Evolutionary conservation across 148 eudicot genomes (phyloP).

Genomic region (Bassia scoparia): DNA sequence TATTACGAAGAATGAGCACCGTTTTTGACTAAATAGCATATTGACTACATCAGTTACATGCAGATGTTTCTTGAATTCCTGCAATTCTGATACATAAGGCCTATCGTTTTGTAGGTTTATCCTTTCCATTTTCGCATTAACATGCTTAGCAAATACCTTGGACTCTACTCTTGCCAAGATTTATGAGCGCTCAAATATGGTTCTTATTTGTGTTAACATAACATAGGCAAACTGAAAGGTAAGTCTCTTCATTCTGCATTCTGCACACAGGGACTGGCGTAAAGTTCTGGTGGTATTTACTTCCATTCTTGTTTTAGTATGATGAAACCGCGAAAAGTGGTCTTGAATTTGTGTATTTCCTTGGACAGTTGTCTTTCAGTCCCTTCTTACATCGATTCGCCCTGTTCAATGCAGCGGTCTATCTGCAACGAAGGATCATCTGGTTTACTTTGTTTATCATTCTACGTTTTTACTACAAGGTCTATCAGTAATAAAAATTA

Average conservation of each 20-base stretch:
- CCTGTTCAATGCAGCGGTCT: slow-evolving; percentile 2
- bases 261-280: too few relatives aligned
- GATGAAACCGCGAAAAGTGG: not conserved
- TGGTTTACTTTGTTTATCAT: not conserved
- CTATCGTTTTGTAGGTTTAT: not conserved
- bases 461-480: too few relatives aligned
- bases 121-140: not conserved
- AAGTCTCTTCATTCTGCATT: too few relatives aligned
- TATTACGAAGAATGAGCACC: too few relatives aligned
- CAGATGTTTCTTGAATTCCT: too few relatives aligned
- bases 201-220: not conserved
- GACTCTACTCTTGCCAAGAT: not conserved
- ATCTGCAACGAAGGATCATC: not conserved
- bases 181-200: not conserved
- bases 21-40: too few relatives aligned
- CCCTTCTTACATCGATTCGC: not conserved
- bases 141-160: not conserved
- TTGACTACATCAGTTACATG: too few relatives aligned
- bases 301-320: not conserved
- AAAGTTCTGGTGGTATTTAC: not conserved
- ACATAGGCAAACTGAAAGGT: not conserved
- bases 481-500: too few relatives aligned
- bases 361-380: not conserved
- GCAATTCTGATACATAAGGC: not conserved
- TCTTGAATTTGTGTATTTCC: too few relatives aligned